phyloP scores from a whole-genome alignment of 164 flowering plant genomes.

The Vitis cinerea region DNA sequence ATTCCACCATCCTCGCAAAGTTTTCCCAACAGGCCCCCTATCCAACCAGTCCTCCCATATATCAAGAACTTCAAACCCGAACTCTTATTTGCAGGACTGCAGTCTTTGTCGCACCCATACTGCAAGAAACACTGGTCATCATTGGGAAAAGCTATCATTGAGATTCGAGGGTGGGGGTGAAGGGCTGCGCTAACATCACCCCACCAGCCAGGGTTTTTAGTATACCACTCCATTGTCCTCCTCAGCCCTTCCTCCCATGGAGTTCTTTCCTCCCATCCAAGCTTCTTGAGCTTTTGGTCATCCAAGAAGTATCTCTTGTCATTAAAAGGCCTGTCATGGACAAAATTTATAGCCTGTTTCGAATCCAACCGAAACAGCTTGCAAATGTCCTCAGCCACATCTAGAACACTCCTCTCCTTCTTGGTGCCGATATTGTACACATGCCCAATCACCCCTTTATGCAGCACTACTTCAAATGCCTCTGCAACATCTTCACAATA shows the following conservation, averaged over 20 bases:
- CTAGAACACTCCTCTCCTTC: slow-evolving; percentile 25
- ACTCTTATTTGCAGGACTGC: not conserved
- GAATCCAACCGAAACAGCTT: slow-evolving; percentile 15
- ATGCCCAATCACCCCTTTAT: slow-evolving; percentile 26
- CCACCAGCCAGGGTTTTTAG: slow-evolving; percentile 25
- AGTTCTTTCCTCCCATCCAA: slow-evolving; percentile 27
- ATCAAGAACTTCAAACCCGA: slow-evolving; percentile 21
- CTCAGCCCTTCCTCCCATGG: slow-evolving; percentile 27
- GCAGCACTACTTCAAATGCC: slow-evolving; percentile 33
- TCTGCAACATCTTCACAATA: slow-evolving; percentile 33
- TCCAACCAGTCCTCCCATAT: slow-evolving; percentile 26
- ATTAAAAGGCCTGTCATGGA: slow-evolving; percentile 30
- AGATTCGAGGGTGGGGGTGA: slow-evolving; percentile 18
- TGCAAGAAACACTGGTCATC: slow-evolving; percentile 4
- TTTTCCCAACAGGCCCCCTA: slow-evolving; percentile 21
- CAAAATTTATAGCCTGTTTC: slow-evolving; percentile 15
- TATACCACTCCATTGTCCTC: slow-evolving; percentile 31
- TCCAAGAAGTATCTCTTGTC: slow-evolving; percentile 31
- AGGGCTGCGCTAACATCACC: slow-evolving; percentile 22
- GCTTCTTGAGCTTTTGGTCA: slow-evolving; percentile 26
- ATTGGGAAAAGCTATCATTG: not conserved
- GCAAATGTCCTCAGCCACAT: slow-evolving; percentile 32
- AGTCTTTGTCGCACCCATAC: not conserved
- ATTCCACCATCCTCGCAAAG: slow-evolving; percentile 17
- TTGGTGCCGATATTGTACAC: slow-evolving; percentile 33